These are phyloP conservation scores for Juncus effusus DNA, from an alignment of 176 grass and related monocot species.

Conservation along the genomic window DNA sequence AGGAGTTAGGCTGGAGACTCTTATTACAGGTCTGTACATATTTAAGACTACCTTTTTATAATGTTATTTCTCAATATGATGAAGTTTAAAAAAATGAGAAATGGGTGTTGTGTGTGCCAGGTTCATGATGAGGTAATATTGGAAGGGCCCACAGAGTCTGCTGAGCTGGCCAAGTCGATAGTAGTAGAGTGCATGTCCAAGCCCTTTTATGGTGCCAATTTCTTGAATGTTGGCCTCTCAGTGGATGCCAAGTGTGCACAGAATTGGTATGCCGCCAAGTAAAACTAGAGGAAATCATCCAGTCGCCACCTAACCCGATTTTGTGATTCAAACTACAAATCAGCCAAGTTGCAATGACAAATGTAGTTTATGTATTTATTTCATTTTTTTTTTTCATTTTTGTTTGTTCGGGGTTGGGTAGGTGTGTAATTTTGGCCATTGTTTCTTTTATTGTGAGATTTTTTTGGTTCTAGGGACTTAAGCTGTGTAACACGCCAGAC, in stretches of 20 bases:
- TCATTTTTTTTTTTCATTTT: too few relatives aligned
- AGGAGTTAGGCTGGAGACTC: slow-evolving; percentile 92
- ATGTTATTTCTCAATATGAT: neutral
- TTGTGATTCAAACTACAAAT: too few relatives aligned
- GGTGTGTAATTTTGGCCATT: too few relatives aligned
- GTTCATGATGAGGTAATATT: slow-evolving; percentile 87
- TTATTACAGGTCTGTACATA: slow-evolving; percentile 48
- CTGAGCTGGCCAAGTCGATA: slow-evolving; percentile 53
- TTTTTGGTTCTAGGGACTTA: too few relatives aligned
- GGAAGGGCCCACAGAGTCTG: slow-evolving; percentile 69
- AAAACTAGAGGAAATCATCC: neutral
- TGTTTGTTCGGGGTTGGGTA: too few relatives aligned
- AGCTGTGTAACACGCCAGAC: too few relatives aligned
- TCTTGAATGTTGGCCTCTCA: slow-evolving; percentile 67
- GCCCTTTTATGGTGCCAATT: slow-evolving; percentile 76
- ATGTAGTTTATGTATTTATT: too few relatives aligned
- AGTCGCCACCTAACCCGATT: neutral
- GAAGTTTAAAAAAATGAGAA: neutral
- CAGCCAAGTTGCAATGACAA: too few relatives aligned
- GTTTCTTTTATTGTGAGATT: too few relatives aligned
- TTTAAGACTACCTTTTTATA: slow-evolving; percentile 1
- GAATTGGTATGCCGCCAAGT: slow-evolving; percentile 95
- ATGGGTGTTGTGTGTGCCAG: slow-evolving; percentile 13
- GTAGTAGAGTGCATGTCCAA: slow-evolving; percentile 93
- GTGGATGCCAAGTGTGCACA: slow-evolving; percentile 95